A percentile compares a stretch with the other conserved stretches of the same genome.
Evolutionary conservation across 345 rosid species (phyloP).

Genomic region (Anacardium occidentale): DNA sequence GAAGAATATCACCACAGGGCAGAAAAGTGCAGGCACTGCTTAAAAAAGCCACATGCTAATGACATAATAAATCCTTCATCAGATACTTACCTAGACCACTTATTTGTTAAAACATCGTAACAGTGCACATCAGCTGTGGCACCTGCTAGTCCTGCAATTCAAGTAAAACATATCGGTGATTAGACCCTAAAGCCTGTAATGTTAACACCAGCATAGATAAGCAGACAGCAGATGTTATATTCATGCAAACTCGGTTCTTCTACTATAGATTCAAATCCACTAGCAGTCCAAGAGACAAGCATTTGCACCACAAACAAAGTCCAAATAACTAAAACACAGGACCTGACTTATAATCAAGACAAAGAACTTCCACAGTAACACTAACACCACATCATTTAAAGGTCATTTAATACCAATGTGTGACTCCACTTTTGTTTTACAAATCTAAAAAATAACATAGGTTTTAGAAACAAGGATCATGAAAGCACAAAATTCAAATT

Average conservation of each 20-base stretch:
- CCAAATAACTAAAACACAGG: neutral
- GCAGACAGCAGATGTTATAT: neutral
- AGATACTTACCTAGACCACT: conserved; percentile 85
- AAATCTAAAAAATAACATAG: too few relatives aligned
- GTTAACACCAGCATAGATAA: neutral
- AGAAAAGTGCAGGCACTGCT: neutral
- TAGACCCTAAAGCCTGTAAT: conserved; percentile 1
- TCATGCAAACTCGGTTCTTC: neutral
- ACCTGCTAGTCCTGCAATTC: conserved; percentile 84
- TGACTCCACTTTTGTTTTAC: neutral
- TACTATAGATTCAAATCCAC: neutral
- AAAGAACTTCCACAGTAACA: conserved; percentile 6
- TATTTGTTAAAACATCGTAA: conserved; percentile 87
- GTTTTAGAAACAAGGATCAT: too few relatives aligned
- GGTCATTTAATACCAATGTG: neutral
- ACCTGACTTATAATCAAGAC: neutral
- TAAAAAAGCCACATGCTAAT: conserved; percentile 1
- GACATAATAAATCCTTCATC: conserved; percentile 8
- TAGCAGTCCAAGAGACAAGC: neutral
- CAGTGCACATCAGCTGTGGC: conserved; percentile 99
- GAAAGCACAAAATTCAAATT: neutral
- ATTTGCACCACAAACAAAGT: conserved; percentile 1
- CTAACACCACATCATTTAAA: neutral
- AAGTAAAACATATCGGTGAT: conserved; percentile 24
- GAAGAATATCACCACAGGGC: neutral